These are phyloP conservation scores for Brassica cretica DNA, from an alignment of 345 rosid species.

Conservation along the genomic window DNA sequence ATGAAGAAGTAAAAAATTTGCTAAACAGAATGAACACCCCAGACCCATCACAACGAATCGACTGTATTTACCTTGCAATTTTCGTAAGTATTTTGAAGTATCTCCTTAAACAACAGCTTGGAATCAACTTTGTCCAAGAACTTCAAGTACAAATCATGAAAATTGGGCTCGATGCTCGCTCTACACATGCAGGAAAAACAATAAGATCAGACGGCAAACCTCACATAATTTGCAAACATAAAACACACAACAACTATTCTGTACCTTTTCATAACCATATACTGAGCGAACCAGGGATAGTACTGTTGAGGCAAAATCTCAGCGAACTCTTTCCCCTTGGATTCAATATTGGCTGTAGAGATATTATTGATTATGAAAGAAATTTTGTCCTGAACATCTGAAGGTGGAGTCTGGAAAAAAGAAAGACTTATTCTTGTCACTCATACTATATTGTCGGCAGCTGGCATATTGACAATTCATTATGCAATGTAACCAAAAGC, in stretches of 20 bases:
- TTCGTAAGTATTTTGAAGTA: slow-evolving; percentile 72
- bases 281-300: slow-evolving; percentile 89
- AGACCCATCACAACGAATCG: neutral
- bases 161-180: slow-evolving; percentile 84
- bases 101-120: slow-evolving; percentile 66
- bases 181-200: slow-evolving; percentile 38
- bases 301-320: slow-evolving; percentile 67
- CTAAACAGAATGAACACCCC: neutral
- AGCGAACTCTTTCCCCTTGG: slow-evolving; percentile 69
- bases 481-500: neutral
- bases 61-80: slow-evolving; percentile 70
- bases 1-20: neutral
- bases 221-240: neutral
- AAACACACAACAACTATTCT: neutral
- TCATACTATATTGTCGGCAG: neutral
- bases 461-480: neutral
- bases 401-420: slow-evolving; percentile 63
- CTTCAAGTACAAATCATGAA: slow-evolving; percentile 85
- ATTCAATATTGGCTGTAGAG: slow-evolving; percentile 61
- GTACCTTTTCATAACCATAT: slow-evolving; percentile 92
- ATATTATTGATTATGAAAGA: slow-evolving; percentile 78
- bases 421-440: neutral
- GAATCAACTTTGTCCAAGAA: slow-evolving; percentile 75
- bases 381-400: slow-evolving; percentile 76
- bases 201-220: neutral